These are phyloP conservation scores for Stemphylium vesicarium DNA, from an alignment of 2,329 filamentous ascomycete genomes.

Conservation along the genomic window DNA sequence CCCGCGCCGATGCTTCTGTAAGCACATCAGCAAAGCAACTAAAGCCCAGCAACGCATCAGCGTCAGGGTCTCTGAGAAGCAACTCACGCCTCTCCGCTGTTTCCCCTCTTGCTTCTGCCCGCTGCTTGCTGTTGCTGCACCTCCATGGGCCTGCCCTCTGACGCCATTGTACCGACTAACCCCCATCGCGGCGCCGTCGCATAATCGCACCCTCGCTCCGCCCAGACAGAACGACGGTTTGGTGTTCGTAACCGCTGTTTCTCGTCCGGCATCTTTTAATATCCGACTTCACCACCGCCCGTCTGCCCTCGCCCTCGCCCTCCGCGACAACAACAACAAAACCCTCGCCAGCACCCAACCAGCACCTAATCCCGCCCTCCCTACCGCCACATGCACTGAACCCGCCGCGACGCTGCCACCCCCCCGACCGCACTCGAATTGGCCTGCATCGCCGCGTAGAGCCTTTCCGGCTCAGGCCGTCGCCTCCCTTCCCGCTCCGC, in stretches of 20 bases:
- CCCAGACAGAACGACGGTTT: slow-evolving; percentile 14
- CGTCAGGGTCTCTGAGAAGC: background rate
- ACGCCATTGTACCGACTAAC: slow-evolving; percentile 16
- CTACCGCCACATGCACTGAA: slow-evolving; percentile 13
- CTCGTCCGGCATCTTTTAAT: slow-evolving; percentile 17
- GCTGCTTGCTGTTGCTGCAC: background rate
- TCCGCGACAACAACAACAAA: slow-evolving; percentile 15
- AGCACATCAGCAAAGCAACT: slow-evolving; percentile 13
- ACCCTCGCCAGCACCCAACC: slow-evolving; percentile 18
- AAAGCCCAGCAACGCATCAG: slow-evolving; percentile 1
- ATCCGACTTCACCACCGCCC: slow-evolving; percentile 14
- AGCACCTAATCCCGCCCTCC: background rate
- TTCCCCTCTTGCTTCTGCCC: background rate
- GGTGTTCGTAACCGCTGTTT: slow-evolving; percentile 13
- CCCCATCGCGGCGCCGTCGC: slow-evolving; percentile 8
- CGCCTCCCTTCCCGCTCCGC: slow-evolving; percentile 31
- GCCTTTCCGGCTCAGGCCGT: slow-evolving; percentile 50
- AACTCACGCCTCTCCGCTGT: slow-evolving; percentile 2
- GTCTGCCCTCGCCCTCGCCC: slow-evolving; percentile 22
- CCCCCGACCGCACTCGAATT: slow-evolving; percentile 30
- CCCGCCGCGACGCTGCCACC: slow-evolving; percentile 5
- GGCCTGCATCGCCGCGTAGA: slow-evolving; percentile 39
- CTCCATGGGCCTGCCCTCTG: slow-evolving; percentile 12
- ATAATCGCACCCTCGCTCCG: slow-evolving; percentile 14
- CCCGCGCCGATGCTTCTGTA: slow-evolving; percentile 14